Conservation (phyloP, 306 rosid species). For the Malus orientalis region DNA sequence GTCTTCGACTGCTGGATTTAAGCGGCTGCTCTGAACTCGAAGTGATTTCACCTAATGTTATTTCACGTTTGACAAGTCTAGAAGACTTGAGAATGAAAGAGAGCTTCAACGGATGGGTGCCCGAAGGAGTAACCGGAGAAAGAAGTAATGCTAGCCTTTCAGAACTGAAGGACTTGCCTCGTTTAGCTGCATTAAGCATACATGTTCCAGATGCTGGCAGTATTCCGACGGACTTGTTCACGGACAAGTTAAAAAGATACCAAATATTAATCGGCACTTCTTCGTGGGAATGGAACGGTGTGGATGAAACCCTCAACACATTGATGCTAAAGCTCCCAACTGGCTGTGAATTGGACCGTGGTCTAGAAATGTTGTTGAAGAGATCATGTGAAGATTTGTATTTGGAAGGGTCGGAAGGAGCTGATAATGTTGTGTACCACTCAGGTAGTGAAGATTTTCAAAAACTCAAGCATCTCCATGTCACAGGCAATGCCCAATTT, state of each 20-base stretch:
- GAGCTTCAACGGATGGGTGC: slow-evolving; percentile 22
- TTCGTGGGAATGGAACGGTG: not conserved
- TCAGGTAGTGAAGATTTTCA: slow-evolving; percentile 31
- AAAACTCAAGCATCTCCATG: slow-evolving; percentile 27
- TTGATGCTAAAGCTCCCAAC: slow-evolving; percentile 18
- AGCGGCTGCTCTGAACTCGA: slow-evolving; percentile 20
- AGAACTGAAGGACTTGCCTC: slow-evolving; percentile 21
- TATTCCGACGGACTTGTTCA: slow-evolving; percentile 17
- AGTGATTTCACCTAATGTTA: slow-evolving; percentile 13
- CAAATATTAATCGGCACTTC: slow-evolving; percentile 21
- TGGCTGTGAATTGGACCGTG: slow-evolving; percentile 13
- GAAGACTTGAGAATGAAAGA: slow-evolving; percentile 29
- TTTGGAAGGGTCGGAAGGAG: slow-evolving; percentile 31
- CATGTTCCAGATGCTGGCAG: slow-evolving; percentile 2
- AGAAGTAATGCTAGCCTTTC: slow-evolving; percentile 8
- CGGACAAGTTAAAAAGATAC: slow-evolving; percentile 11
- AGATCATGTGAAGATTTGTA: slow-evolving; percentile 29
- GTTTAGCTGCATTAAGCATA: slow-evolving; percentile 16
- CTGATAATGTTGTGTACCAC: slow-evolving; percentile 9
- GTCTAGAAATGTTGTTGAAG: slow-evolving; percentile 19
- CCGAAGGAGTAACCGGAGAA: not conserved
- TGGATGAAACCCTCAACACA: not conserved
- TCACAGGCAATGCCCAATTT: slow-evolving; percentile 11
- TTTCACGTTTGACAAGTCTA: slow-evolving; percentile 25
- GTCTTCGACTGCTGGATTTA: slow-evolving; percentile 32